Evolutionary conservation across 78 protist genomes (phyloP).

Genomic region (Dictyostelium firmibasis): DNA sequence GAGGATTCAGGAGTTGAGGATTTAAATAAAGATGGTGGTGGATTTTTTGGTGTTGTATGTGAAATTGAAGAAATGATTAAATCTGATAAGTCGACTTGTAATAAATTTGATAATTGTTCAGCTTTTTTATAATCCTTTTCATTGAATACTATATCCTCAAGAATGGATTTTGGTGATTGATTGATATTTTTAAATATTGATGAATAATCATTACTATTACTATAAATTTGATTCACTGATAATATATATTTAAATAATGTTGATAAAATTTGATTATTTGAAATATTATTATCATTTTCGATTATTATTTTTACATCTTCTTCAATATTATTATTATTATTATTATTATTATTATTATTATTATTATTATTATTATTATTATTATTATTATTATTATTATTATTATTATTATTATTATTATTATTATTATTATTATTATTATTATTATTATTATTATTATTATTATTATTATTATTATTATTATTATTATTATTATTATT

Average conservation of each 20-base stretch:
- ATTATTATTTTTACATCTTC: slow-evolving; percentile 1
- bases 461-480: neutral
- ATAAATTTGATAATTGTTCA: slow-evolving; percentile 19
- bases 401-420: neutral
- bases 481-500: neutral
- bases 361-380: neutral
- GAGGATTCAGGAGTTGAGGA: slow-evolving; percentile 57
- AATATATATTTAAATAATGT: slow-evolving; percentile 20
- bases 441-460: neutral
- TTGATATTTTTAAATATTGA: slow-evolving; percentile 18
- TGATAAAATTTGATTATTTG: slow-evolving; percentile 7
- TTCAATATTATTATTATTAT: neutral
- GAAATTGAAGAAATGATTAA: slow-evolving; percentile 59
- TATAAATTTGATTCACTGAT: slow-evolving; percentile 17
- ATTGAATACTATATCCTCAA: slow-evolving; percentile 36
- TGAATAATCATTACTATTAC: neutral
- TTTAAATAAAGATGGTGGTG: neutral
- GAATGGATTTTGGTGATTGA: slow-evolving; percentile 23
- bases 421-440: neutral
- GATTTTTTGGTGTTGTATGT: slow-evolving; percentile 52
- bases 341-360: neutral
- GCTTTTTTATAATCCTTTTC: slow-evolving; percentile 63
- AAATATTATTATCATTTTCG: slow-evolving; percentile 5
- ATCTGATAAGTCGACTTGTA: slow-evolving; percentile 49
- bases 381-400: neutral